Evolutionary conservation across 139 green algal genomes (phyloP).

Genomic region (Choricystis sp.): DNA sequence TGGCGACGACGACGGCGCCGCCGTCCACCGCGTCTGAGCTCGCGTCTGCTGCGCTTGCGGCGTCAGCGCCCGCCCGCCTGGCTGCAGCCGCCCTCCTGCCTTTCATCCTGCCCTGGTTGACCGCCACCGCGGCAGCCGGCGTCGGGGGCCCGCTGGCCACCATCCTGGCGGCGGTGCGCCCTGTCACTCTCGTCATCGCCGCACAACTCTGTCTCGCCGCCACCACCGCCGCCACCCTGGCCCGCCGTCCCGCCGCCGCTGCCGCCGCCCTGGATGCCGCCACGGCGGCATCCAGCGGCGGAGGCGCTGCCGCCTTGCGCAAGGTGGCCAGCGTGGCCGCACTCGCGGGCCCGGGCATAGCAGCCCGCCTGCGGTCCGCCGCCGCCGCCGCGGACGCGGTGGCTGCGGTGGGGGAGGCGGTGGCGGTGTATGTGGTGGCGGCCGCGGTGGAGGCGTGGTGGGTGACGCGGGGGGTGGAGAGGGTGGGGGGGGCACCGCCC

Average conservation of each 20-base stretch:
- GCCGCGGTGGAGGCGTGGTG: too few species aligned
- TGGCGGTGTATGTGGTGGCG: too few species aligned
- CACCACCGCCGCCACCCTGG: constrained; percentile 30
- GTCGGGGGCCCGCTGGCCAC: constrained; percentile 15
- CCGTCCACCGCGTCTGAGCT: background rate
- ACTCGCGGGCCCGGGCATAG: too few species aligned
- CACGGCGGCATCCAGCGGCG: background rate
- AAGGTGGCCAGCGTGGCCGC: too few species aligned
- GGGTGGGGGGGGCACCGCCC: too few species aligned
- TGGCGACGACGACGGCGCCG: too few species aligned
- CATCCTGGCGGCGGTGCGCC: constrained; percentile 34
- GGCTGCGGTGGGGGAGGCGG: too few species aligned
- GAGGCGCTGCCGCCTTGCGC: too few species aligned
- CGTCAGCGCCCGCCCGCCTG: constrained; percentile 26
- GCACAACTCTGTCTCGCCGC: constrained; percentile 37
- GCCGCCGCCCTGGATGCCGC: constrained; percentile 17
- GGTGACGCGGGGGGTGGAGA: too few species aligned
- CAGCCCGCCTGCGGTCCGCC: too few species aligned
- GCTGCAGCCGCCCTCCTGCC: background rate
- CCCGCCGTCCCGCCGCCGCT: constrained; percentile 19
- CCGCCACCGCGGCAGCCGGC: constrained; percentile 18
- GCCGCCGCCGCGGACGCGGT: too few species aligned
- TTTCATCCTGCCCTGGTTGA: constrained; percentile 15
- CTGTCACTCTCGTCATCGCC: too few species aligned
- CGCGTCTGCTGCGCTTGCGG: constrained; percentile 15